Percentiles rank a stretch among this genome's conserved stretches.
Evolutionary conservation across 345 rosid species (phyloP).

Genomic region (Linum usitatissimum): DNA sequence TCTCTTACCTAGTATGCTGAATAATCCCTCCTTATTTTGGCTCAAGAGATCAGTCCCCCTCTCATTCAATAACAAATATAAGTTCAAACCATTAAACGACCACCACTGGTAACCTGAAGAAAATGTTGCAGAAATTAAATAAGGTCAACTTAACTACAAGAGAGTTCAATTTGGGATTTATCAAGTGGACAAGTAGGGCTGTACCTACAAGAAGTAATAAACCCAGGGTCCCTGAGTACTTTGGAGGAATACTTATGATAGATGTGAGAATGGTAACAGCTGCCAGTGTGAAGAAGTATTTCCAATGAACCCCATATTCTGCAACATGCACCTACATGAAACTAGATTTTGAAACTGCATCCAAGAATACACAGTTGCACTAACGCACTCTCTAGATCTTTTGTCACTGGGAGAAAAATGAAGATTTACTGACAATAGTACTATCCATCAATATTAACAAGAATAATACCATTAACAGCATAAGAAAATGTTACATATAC

Average conservation of each 20-base stretch:
- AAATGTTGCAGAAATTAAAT: conserved; percentile 4
- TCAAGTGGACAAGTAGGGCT: not conserved
- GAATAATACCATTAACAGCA: not conserved
- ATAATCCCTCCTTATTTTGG: conserved; percentile 86
- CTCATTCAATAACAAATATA: conserved; percentile 53
- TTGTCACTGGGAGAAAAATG: not conserved
- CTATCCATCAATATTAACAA: not conserved
- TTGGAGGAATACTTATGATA: conserved; percentile 42
- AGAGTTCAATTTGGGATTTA: conserved; percentile 1
- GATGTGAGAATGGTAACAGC: conserved; percentile 64
- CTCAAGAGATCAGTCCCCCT: conserved; percentile 64
- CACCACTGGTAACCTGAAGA: conserved; percentile 66
- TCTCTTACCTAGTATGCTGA: conserved; percentile 58
- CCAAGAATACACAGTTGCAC: not conserved
- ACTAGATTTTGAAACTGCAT: not conserved
- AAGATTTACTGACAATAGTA: not conserved
- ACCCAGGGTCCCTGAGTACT: conserved; percentile 68
- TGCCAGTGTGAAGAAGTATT: conserved; percentile 92
- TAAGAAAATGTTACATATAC: not conserved
- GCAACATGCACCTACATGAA: conserved; percentile 54
- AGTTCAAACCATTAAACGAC: conserved; percentile 56
- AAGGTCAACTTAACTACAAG: conserved; percentile 9
- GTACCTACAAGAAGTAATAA: conserved; percentile 51
- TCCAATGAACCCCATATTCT: conserved; percentile 91
- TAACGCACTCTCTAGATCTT: not conserved